Base-by-base conservation (phyloP, 306 rosid species). In the Cyamopsis tetragonoloba region DNA sequence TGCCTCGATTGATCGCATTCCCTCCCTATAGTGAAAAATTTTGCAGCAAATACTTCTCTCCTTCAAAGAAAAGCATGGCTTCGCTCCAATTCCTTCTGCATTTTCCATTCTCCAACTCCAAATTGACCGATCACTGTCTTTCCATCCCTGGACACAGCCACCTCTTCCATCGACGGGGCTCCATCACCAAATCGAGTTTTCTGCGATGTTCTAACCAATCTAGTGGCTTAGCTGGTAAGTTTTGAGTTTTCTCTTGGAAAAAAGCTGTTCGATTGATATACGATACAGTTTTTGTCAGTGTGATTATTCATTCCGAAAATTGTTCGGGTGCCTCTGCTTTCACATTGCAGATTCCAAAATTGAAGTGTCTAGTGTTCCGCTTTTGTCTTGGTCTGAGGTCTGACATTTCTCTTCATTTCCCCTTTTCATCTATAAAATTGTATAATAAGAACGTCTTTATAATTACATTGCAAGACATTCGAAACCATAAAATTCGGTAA, bases 321-420 rank as follows among this genome's bases (percentile, higher is more conserved):
- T 12, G 35, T 28, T 8, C 28, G 7, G 22, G 2, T 34, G 49
- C 24, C 34, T 26, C 0, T 31, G 37, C 19, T 35, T 65, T 41
- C 13, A 31, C 35, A 3, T 79, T 43, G 76, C 84, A 91, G 95
- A 72, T 79, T 78, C 78, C 13, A 41, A 54, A 10, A 55, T 57
- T 68, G 70, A 62, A 62, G 57, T 69, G 2, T 81, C 73, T 11
- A 75, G 73, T 81, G 81, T 78, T 72, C 92, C 92, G 4, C 56
- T 82, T 24, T 78, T 91, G 64, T 79, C 81, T 61, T 66, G 69
- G 77, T 81, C 74, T 0, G 80, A 91, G 92, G 97, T 90, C 19
- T 24, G 4, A 28, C 35, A 17, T 20, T 72, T 53, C 26, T 46
- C 8, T 46, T 50, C 3, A 39, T 43, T 60, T 42, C 6, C 15